Base-by-base conservation (phyloP, 768 basidiomycete genomes). In the Phylloporus sp. region DNA sequence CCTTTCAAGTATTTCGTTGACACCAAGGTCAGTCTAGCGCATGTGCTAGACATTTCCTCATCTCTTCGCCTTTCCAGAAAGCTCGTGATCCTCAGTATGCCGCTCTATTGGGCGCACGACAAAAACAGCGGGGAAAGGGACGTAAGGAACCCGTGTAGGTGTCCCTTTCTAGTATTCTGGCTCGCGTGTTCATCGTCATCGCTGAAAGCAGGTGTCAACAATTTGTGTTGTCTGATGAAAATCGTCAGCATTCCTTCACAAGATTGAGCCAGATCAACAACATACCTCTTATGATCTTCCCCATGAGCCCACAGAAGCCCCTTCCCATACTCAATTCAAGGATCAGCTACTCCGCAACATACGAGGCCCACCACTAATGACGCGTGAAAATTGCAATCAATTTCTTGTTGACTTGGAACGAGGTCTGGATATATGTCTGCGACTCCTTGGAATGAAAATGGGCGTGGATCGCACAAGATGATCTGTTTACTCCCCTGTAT, bases 1-100 rank as follows among this genome's bases (percentile, higher is more conserved):
- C 75, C 98, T 17, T 99, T 99, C 75, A 91, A 92, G 57, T 95
- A 98, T 66, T 98, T 98, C 62, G 90, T 97, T 7, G 92, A 97
- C 64, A 85, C 96, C 68, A 96, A 96, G 79, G 91, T 88, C 18
- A 22, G 73, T 52, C 34, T 5, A 17, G 27, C 28, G 9, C 18
- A 5, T 23, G 9, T 17, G 6, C 13, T 13, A 11, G 22, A n/a
- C 35, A n/a, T 17, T 11, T 33, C 7, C 35, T 50, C 18, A 50
- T 38, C 21, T 28, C 4, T 10, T 38, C 45, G 48, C 31, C 20
- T 26, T 7, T 57, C 15, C 63, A 94, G 88, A 80, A 81, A 70
- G 81, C 89, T 33, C 84, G 90, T 17, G 93, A 98, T 69, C 92
- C 94, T 11, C 85, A 90, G 59, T 98, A 97, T 59, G 93, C 92